Evolutionary conservation across 1,139 yeast species (phyloP), one percentile per base, ranked within the genome.

Genomic region (Blastobotrys capitulatus): DNA sequence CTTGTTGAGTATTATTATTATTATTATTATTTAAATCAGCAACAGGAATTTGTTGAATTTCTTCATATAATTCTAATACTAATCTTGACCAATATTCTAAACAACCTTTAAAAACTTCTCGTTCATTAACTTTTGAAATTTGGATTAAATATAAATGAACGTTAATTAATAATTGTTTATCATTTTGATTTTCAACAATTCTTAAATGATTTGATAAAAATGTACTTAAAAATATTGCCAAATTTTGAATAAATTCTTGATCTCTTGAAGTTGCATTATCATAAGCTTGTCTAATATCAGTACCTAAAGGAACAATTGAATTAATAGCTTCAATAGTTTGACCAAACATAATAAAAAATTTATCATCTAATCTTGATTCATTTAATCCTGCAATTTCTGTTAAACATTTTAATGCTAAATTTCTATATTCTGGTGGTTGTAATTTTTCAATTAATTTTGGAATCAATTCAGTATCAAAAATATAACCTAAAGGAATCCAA

Each of bases 81-180:
- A 92, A 78, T 54, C 80, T 79, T 44, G 84, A 76, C 98, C 98
- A 92, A 69, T 90, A 92, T 66, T 92, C 99, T 56, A 92, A 76
- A 63, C 96, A 87, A 42, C 95, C 92, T 67, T 92, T 92, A 73
- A 92, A 92, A 55, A 94, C 75, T 70, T 92, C 99, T 60, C 98
- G 80, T 71, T 92, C 99, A 57, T 92, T 96, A 60, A 92, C 87
- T 64, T 85, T 80, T 8, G 97, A 89, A 54, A 92, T 77, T 62
- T 86, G 87, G 59, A 92, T 80, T 59, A 92, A 75, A 67, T 90
- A 90, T 61, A 77, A 78, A 62, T 90, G 94, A 1, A 95, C 81
- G 52, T 80, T 80, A 52, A 85, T 67, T 54, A 86, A 70, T 47
- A 88, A 71, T 34, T 81, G 85, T 61, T 79, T 77, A 48, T 75